These are phyloP conservation scores for Cryptosporidium sp. DNA, from an alignment of 169 alveolate genomes.

Conservation along the genomic window DNA sequence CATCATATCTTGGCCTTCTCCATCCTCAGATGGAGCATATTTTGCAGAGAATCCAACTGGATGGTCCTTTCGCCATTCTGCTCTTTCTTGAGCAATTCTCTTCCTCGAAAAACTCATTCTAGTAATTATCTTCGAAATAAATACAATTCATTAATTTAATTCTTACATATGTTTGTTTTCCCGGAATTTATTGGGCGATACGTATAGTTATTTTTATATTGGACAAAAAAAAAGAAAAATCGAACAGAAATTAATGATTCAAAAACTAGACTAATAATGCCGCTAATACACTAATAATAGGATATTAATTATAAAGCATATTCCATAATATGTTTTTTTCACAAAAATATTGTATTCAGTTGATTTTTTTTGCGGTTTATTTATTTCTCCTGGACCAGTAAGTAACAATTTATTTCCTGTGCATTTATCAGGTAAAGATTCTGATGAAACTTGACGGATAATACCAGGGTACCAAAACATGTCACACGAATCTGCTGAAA, in stretches of 20 bases:
- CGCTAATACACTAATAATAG: not conserved
- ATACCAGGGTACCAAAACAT: slow-evolving; percentile 76
- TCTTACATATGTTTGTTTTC: not conserved
- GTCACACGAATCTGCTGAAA: slow-evolving; percentile 56
- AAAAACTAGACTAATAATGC: not conserved
- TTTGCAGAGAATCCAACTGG: slow-evolving; percentile 98
- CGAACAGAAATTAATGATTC: not conserved
- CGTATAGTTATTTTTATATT: not conserved
- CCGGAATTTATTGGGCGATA: slow-evolving; percentile 6
- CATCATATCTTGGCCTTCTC: slow-evolving; percentile 91
- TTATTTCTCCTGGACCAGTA: slow-evolving; percentile 35
- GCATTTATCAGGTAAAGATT: slow-evolving; percentile 12
- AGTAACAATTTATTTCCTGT: slow-evolving; percentile 35
- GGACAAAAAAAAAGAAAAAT: not conserved
- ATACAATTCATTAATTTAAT: not conserved
- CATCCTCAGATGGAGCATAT: slow-evolving; percentile 92
- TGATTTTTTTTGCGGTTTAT: slow-evolving; percentile 5
- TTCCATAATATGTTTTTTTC: not conserved
- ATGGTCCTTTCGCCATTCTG: slow-evolving; percentile 97
- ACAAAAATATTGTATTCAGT: not conserved
- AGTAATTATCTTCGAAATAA: not conserved
- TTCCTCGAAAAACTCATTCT: slow-evolving; percentile 88
- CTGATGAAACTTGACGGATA: slow-evolving; percentile 29
- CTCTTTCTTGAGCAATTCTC: slow-evolving; percentile 92
- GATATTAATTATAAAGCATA: not conserved